Evolutionary conservation across 805 yeast genomes (phyloP).

Genomic region (Lachancea sp.): DNA sequence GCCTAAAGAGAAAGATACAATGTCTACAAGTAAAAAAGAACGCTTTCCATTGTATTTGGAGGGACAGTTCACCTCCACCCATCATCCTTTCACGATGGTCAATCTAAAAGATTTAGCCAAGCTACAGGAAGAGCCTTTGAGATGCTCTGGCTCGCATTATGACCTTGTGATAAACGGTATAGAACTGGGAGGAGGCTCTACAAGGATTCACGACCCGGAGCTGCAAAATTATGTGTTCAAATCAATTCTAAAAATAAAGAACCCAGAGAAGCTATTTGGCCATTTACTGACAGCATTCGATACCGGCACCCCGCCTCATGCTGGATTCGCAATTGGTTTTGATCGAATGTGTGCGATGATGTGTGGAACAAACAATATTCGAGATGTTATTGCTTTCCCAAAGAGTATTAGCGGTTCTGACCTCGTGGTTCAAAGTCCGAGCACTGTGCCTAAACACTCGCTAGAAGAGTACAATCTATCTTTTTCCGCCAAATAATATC

Average conservation of each 20-base stretch:
- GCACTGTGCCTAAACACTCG: conserved; percentile 45
- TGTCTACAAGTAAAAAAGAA: conserved; percentile 7
- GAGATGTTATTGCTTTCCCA: conserved; percentile 96
- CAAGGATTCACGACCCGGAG: conserved; percentile 83
- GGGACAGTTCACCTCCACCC: conserved; percentile 58
- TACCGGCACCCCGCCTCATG: conserved; percentile 97
- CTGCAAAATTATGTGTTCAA: conserved; percentile 71
- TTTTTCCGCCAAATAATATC: not conserved
- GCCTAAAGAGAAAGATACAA: conserved; percentile 47
- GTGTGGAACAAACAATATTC: conserved; percentile 64
- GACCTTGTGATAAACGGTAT: conserved; percentile 92
- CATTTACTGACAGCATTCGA: conserved; percentile 76
- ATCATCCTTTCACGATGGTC: conserved; percentile 97
- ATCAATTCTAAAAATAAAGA: conserved; percentile 50
- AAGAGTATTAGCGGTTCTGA: conserved; percentile 86
- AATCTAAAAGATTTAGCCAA: conserved; percentile 57
- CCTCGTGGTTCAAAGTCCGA: conserved; percentile 82
- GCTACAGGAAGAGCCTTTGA: conserved; percentile 47
- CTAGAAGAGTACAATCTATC: conserved; percentile 50
- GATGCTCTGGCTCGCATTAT: conserved; percentile 83
- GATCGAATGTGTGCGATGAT: conserved; percentile 92
- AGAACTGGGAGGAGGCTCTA: conserved; percentile 95
- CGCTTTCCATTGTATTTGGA: conserved; percentile 59
- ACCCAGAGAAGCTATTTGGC: conserved; percentile 66
- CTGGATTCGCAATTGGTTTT: conserved; percentile 93